Evolutionary conservation across 1,284 basidiomycete species (phyloP), one percentile per base, ranked within the genome.

Genomic region (Cutaneotrichosporon curvatum): DNA sequence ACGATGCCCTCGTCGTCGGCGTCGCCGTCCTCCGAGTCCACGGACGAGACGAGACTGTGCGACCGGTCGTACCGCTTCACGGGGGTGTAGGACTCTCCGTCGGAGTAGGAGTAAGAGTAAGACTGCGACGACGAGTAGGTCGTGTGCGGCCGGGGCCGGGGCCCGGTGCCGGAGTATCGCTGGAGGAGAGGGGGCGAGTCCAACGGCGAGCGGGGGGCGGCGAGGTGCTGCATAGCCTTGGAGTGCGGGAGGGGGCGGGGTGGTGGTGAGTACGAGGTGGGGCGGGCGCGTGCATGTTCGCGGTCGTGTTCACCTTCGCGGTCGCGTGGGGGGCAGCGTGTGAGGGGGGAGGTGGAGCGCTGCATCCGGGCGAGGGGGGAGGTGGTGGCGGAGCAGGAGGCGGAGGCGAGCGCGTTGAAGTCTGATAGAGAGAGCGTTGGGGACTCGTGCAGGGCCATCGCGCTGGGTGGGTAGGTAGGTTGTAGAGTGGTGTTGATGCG

Each of bases 401-500:
- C n/a, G 11, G 30, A 23, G 33, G 34, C 34, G 14, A 43, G 20
- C 19, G 35, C 46, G n/a, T 35, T 31, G 16, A 48, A 48, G 16
- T 48, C 46, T 28, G 46, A 32, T 14, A 40, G 30, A 12, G 40
- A 42, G 14, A 48, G 35, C 11, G 46, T 48, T 2, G 46, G 22
- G 9, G 35, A 20, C 6, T 25, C 15, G 33, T 22, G 32, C 3
- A 43, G 41, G 34, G 33, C 28, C 32, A 9, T n/a, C 15, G 15
- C 5, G 11, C n/a, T 6, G 8, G 32, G 32, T 9, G 8, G 39
- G 30, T 23, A 47, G 40, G 19, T 31, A n/a, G 31, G 23, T 25
- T 31, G 22, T 37, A 37, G 30, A 9, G 28, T 14, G 8, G 28
- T 30, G 28, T 30, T 30, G 28, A 30, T n/a, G n/a, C n/a, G n/a